Base-by-base conservation (phyloP, 2,329 filamentous ascomycete genomes). In the Fusarium brachygibbosum region DNA sequence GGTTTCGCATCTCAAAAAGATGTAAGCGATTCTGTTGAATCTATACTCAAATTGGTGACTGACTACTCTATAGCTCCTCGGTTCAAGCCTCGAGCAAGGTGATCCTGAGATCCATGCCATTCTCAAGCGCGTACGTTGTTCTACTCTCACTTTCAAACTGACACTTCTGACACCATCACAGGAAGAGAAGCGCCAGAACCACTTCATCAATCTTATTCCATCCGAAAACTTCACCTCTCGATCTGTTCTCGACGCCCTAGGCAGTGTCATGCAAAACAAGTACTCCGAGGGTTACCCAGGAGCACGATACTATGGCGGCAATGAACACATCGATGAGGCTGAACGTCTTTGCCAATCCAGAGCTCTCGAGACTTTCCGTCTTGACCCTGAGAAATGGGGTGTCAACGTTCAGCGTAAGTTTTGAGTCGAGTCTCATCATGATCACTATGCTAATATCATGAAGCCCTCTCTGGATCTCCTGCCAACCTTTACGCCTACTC, bases 241-340 rank as follows among this genome's bases (percentile, higher is more conserved):
- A 80, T 93, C 93, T 25, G 93, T 97, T 21, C 88, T 97, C 58
- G 93, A 97, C 83, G 93, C 93, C 31, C 84, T 97, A 64, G 93
- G 93, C 71, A 96, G 93, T 84, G 91, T 93, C 54, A 97, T 97
- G 93, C 93, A 96, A 80, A 97, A 97, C 82, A 98, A 98, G 82
- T 98, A 98, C 84, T 98, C 94, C 1, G 95, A 98, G 81, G 95
- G 95, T 49, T 98, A 98, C 76, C 95, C 94, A 25, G 94, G 94
- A 64, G 94, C 94, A 63, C 86, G 94, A 78, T 98, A 98, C 84
- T 98, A 98, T 78, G 94, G 94, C 51, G 94, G 94, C 69, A 98
- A 98, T 80, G 92, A 97, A 81, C 93, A 94, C 79, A 98, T 98
- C 75, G 94, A 98, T 76, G 88, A 93, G 76, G 89, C 94, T 8